Base-by-base conservation (phyloP, 345 rosid genomes). In the Populus euphratica region DNA sequence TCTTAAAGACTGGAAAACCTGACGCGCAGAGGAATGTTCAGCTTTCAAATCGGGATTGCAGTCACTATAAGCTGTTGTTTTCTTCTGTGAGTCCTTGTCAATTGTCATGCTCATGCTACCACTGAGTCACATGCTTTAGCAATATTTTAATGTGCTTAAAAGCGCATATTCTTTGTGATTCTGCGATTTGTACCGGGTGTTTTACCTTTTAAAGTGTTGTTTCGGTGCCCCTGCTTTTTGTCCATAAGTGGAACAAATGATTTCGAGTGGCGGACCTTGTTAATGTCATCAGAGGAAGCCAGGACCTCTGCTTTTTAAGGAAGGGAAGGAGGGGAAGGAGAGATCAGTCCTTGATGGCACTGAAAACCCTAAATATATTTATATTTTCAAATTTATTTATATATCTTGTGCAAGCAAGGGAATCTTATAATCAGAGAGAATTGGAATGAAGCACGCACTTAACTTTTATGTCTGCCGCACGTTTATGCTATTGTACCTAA, bases 401-500 rank as follows among this genome's bases (percentile, higher is more conserved):
- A 47, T 47, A 47, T 47, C 18, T 13, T 47, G 50, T 47, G 18
- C 50, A 47, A 13, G 50, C 16, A 47, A 47, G 5, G 50, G 50
- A 47, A 47, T 47, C 50, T 13, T 44, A 44, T 44, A 44, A 44
- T 44, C 50, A 44, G 5, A 73, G 77, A 52, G 63, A 29, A 71
- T 16, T 16, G 68, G 41, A 69, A 38, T 5, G 38, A 14, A 39
- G 36, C 31, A 69, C 59, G 36, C 41, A 69, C 73, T 16, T 25
- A 23, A 16, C 18, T 44, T 3, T 44, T 44, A 44, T 44, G 17
- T 44, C 50, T 2, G 50, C 14, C 50, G 74, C 78, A 65, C 61
- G 31, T 78, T 67, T 61, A 71, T 78, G 27, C 66, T 52, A 25
- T 14, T 82, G 27, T 68, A 78, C 70, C 77, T 44, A 66, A 35